Evolutionary conservation across 2,329 filamentous ascomycete genomes (phyloP).

Genomic region (Eutypella sp.): DNA sequence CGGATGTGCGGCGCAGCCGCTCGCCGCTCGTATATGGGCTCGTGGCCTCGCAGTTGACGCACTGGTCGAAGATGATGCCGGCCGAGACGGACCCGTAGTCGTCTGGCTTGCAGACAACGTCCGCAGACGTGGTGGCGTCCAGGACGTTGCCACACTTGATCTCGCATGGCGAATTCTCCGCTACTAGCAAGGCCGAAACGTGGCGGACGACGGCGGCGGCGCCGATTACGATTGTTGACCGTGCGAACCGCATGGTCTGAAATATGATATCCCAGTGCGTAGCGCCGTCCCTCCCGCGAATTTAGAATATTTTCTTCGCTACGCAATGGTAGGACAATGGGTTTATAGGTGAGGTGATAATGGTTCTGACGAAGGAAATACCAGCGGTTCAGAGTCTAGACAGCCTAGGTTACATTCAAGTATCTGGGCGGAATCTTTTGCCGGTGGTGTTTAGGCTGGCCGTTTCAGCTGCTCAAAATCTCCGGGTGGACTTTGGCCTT

Average conservation of each 20-base stretch:
- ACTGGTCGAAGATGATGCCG: constrained; percentile 47
- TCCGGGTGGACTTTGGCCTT: background rate
- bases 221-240: constrained; percentile 30
- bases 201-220: too few relatives aligned
- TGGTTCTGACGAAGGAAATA: too few relatives aligned
- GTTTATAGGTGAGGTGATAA: background rate
- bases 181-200: too few relatives aligned
- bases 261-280: too few relatives aligned
- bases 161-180: constrained; percentile 44
- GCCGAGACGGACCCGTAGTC: constrained; percentile 32
- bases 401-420: background rate
- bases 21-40: constrained; percentile 40
- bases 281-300: too few relatives aligned
- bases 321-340: too few relatives aligned
- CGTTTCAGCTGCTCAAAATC: background rate
- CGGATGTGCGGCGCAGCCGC: constrained; percentile 35
- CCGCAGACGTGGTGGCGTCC: constrained; percentile 36
- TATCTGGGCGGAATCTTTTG: background rate
- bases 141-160: constrained; percentile 50
- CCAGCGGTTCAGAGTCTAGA: too few relatives aligned
- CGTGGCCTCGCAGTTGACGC: constrained; percentile 45
- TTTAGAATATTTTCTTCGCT: too few relatives aligned
- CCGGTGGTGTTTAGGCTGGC: background rate
- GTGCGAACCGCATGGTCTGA: too few relatives aligned
- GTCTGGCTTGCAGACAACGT: constrained; percentile 43